These are phyloP conservation scores for Nigrospora sphaerica DNA, from an alignment of 2,329 filamentous ascomycete genomes.

Conservation along the genomic window DNA sequence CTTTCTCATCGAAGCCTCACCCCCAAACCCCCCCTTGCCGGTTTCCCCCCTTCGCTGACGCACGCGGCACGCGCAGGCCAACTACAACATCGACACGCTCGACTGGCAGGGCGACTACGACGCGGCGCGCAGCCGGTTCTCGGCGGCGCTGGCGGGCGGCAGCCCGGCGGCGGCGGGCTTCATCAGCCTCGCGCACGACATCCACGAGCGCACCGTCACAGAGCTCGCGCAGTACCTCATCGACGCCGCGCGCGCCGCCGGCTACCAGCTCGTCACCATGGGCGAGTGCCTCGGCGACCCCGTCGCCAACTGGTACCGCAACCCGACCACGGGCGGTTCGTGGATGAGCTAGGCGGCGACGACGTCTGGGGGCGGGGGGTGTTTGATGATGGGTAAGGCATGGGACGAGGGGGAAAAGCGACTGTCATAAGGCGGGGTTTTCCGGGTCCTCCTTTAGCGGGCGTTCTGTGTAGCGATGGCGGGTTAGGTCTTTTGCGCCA, in stretches of 20 bases:
- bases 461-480: not conserved
- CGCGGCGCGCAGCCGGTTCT: slow-evolving; percentile 1
- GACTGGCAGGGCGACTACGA: slow-evolving; percentile 13
- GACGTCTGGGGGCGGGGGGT: not conserved
- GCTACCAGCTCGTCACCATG: slow-evolving; percentile 13
- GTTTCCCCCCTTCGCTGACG: not conserved
- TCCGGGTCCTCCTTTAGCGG: not conserved
- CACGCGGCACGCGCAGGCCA: not conserved
- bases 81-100: slow-evolving; percentile 4
- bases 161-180: slow-evolving; percentile 10
- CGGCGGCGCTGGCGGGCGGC: not conserved
- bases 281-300: slow-evolving; percentile 15
- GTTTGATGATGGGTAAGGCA: not conserved
- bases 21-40: not conserved
- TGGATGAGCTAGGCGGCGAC: not conserved
- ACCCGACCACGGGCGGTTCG: slow-evolving; percentile 10
- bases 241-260: slow-evolving; percentile 4
- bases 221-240: slow-evolving; percentile 12
- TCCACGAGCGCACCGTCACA: slow-evolving; percentile 10
- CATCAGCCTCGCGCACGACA: slow-evolving; percentile 18
- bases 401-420: not conserved
- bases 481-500: not conserved
- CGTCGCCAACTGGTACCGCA: slow-evolving; percentile 12
- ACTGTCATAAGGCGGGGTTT: not conserved
- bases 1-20: too few species aligned